Conservation (phyloP, 1,284 basidiomycete species). For the Bjerkandera adusta region DNA sequence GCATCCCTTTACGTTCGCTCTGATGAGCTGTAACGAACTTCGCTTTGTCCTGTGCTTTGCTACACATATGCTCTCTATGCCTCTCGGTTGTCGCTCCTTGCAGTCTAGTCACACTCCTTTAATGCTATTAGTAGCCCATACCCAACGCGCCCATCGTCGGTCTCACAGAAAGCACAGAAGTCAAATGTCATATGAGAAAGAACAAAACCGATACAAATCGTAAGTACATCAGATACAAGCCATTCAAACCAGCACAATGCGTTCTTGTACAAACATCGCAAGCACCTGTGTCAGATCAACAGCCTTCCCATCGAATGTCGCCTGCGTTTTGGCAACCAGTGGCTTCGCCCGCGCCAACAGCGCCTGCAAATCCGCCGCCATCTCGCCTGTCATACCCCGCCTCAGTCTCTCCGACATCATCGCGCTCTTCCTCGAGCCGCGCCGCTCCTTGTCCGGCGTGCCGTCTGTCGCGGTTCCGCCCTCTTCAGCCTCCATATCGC, state of each 20-base stretch:
- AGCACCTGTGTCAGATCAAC: constrained; percentile 60
- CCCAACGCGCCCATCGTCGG: too few relatives aligned
- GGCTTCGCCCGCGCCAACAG: constrained; percentile 65
- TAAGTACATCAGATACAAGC: constrained; percentile 3
- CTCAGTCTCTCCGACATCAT: constrained; percentile 61
- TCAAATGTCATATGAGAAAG: too few relatives aligned
- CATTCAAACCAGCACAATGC: constrained; percentile 34
- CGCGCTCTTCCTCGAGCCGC: constrained; percentile 38
- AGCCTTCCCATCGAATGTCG: constrained; percentile 37
- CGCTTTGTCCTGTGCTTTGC: too few relatives aligned
- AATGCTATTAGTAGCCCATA: too few relatives aligned
- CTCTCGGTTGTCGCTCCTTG: too few relatives aligned
- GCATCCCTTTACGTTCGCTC: too few relatives aligned
- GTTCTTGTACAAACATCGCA: constrained; percentile 62
- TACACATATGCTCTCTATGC: too few relatives aligned
- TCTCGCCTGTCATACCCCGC: constrained; percentile 75
- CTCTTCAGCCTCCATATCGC: constrained; percentile 39
- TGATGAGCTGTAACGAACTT: too few relatives aligned
- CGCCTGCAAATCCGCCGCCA: constrained; percentile 69
- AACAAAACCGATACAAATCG: too few relatives aligned
- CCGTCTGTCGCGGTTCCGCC: constrained; percentile 22
- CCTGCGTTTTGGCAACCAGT: constrained; percentile 53
- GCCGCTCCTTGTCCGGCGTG: constrained; percentile 38
- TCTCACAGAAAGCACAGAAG: too few relatives aligned
- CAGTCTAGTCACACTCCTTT: too few relatives aligned